phyloP scores from a whole-genome alignment of 495 filamentous ascomycete genomes.

The Talaromyces trachyspermus region DNA sequence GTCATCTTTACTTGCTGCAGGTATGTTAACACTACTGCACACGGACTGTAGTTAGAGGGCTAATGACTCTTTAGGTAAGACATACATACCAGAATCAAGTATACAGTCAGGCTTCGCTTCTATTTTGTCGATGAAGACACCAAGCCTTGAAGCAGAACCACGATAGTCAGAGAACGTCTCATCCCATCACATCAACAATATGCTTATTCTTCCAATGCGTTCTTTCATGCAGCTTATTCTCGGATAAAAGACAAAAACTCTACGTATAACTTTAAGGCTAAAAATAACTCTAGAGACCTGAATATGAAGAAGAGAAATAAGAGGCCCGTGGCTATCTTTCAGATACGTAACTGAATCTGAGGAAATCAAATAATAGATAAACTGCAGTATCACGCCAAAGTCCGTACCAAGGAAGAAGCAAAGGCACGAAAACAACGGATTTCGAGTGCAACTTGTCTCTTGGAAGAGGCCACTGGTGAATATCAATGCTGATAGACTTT shows the following conservation, averaged over 20 bases:
- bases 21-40: no score
- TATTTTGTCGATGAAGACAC: no score
- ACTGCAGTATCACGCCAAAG: slow-evolving; percentile 48
- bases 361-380: slow-evolving; percentile 20
- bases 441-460: slow-evolving; percentile 21
- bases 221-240: slow-evolving; percentile 19
- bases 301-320: slow-evolving; percentile 6
- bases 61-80: no score
- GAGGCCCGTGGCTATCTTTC: slow-evolving; percentile 11
- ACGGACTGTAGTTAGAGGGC: no score
- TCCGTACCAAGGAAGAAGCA: slow-evolving; percentile 32
- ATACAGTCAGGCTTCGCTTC: no score
- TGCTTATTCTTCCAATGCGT: slow-evolving; percentile 16
- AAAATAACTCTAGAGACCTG: slow-evolving; percentile 6
- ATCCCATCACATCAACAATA: slow-evolving; percentile 12
- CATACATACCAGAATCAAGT: no score
- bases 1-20: no score
- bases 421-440: slow-evolving; percentile 49
- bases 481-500: slow-evolving; percentile 35
- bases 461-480: slow-evolving; percentile 59
- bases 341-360: slow-evolving; percentile 14
- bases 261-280: neutral
- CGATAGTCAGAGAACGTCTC: no score
- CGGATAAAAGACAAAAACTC: slow-evolving; percentile 19
- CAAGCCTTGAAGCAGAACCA: no score